Percentiles rank a stretch among this genome's conserved stretches.
phyloP scores from a whole-genome alignment of 371 early-diverging fungal genomes.

The Sporodiniella umbellata region DNA sequence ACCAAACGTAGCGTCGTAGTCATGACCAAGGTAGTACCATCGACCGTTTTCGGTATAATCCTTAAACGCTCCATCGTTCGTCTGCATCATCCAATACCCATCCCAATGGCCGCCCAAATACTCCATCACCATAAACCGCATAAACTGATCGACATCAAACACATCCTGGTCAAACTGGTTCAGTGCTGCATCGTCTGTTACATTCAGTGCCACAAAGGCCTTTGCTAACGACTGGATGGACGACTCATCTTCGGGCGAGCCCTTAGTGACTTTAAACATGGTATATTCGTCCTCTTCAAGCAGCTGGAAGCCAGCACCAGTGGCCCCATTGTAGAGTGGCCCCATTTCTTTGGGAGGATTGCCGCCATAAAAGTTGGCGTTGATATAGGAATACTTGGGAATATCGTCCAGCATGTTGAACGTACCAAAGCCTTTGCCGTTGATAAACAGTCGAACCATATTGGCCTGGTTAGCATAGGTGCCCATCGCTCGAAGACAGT shows the following conservation, averaged over 20 bases:
- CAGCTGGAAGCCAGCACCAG: conserved; percentile 48
- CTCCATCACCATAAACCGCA: conserved; percentile 60
- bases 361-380: conserved; percentile 44
- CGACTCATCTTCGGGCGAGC: conserved; percentile 19
- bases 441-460: conserved; percentile 52
- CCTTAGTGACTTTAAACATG: conserved; percentile 20
- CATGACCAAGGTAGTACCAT: conserved; percentile 54
- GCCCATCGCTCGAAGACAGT: conserved; percentile 50
- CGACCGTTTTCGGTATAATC: conserved; percentile 37
- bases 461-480: conserved; percentile 51
- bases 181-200: conserved; percentile 32
- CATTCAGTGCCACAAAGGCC: conserved; percentile 27
- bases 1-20: conserved; percentile 56
- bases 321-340: conserved; percentile 50
- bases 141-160: conserved; percentile 46
- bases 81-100: conserved; percentile 51
- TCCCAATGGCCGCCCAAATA: conserved; percentile 56
- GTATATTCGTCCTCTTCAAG: conserved; percentile 20
- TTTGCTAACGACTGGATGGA: conserved; percentile 35
- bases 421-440: conserved; percentile 50
- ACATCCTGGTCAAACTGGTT: conserved; percentile 21
- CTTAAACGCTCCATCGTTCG: conserved; percentile 54
- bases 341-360: conserved; percentile 46
- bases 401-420: conserved; percentile 55
- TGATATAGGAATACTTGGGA: conserved; percentile 44